Evolutionary conservation across 352 stramenopile genomes (phyloP).

Genomic region (Phytophthora constricta): DNA sequence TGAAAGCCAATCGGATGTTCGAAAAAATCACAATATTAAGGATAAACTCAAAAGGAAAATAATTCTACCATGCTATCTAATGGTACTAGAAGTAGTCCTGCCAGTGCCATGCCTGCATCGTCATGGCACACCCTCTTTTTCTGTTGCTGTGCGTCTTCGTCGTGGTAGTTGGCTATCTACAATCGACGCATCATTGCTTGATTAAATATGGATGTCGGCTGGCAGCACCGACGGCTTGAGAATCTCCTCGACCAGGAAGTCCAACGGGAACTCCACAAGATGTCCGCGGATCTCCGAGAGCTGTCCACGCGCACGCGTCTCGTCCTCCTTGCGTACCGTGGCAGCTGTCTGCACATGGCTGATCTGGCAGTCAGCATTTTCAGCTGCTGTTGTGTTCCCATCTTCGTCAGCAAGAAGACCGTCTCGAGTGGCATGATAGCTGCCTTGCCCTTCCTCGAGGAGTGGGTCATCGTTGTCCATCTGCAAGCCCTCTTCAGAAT

Average conservation of each 20-base stretch:
- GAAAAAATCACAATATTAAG: slow-evolving; percentile 22
- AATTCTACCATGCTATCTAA: slow-evolving; percentile 6
- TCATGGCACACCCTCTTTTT: not conserved
- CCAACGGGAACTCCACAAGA: slow-evolving; percentile 84
- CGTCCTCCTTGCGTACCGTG: slow-evolving; percentile 80
- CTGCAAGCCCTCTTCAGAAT: slow-evolving; percentile 53
- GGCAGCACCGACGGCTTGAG: slow-evolving; percentile 85
- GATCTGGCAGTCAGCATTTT: slow-evolving; percentile 81
- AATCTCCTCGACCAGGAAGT: slow-evolving; percentile 87
- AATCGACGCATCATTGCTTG: slow-evolving; percentile 17
- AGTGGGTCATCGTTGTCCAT: slow-evolving; percentile 62
- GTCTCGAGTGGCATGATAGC: slow-evolving; percentile 44
- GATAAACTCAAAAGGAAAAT: slow-evolving; percentile 20
- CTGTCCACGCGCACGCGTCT: slow-evolving; percentile 71
- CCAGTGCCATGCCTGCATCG: slow-evolving; percentile 10
- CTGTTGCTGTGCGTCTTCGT: slow-evolving; percentile 19
- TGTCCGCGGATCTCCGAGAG: slow-evolving; percentile 86
- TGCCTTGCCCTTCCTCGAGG: slow-evolving; percentile 61
- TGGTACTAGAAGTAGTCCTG: slow-evolving; percentile 22
- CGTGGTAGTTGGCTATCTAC: slow-evolving; percentile 9
- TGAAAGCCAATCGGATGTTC: slow-evolving; percentile 3
- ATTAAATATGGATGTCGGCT: slow-evolving; percentile 88
- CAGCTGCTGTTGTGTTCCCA: slow-evolving; percentile 23
- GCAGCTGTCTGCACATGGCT: slow-evolving; percentile 84
- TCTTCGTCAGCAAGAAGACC: slow-evolving; percentile 39